A percentile compares a stretch with the other conserved stretches of the same genome.
phyloP scores from a whole-genome alignment of 306 rosid genomes.

The Sophora flavescens region DNA sequence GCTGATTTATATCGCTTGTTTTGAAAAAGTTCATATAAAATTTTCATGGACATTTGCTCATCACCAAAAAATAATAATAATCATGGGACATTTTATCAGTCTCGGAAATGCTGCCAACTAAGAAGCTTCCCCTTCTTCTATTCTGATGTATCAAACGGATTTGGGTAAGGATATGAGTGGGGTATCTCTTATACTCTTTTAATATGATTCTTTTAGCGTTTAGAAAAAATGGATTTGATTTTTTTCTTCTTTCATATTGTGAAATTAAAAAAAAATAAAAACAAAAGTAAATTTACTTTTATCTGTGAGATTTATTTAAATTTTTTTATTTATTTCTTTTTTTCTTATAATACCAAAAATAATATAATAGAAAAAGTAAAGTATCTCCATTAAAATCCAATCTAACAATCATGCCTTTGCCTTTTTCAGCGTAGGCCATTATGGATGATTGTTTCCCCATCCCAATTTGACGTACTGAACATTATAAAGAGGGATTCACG shows the following conservation, averaged over 20 bases:
- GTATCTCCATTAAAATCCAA: no score
- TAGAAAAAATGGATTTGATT: no score
- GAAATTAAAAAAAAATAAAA: no score
- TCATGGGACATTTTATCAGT: conserved; percentile 31
- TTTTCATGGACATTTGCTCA: conserved; percentile 24
- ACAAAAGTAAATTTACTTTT: no score
- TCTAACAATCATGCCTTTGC: conserved; percentile 37
- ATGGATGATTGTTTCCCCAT: conserved; percentile 39
- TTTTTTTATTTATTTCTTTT: no score
- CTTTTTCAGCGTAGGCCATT: conserved; percentile 46
- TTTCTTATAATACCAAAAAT: no score
- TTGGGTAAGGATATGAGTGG: no score
- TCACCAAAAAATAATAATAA: neutral
- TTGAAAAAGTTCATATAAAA: neutral
- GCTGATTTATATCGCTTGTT: neutral
- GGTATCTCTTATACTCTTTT: no score
- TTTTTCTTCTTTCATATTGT: no score
- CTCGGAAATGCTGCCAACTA: conserved; percentile 39
- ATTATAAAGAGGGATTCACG: conserved; percentile 55
- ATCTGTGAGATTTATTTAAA: no score
- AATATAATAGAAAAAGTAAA: no score
- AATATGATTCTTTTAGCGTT: no score
- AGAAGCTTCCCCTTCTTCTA: neutral
- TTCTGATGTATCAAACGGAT: neutral
- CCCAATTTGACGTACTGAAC: conserved; percentile 43